A percentile compares a stretch with the other conserved stretches of the same genome.
Evolutionary conservation across 768 basidiomycete genomes (phyloP).

Genomic region (Boletus insuetus): DNA sequence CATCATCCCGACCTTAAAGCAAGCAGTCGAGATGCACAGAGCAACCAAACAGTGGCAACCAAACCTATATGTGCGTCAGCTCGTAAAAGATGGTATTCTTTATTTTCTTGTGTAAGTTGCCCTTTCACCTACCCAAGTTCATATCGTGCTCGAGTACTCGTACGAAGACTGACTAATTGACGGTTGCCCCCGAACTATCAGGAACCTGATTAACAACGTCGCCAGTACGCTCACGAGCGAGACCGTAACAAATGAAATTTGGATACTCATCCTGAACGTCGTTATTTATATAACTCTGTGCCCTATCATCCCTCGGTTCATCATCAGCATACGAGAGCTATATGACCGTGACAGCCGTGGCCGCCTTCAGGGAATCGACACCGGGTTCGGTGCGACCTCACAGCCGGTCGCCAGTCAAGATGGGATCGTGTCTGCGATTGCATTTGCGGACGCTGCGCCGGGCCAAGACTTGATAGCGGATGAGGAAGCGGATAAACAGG

Average conservation of each 20-base stretch:
- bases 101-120: not conserved
- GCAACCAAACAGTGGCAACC: conserved; percentile 10
- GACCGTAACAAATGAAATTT: fast-evolving
- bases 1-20: not conserved
- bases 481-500: too few species aligned
- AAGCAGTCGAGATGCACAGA: conserved; percentile 1
- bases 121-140: not conserved
- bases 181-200: not conserved
- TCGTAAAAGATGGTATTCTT: not conserved
- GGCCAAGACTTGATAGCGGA: not conserved
- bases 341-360: not conserved
- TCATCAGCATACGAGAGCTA: conserved; percentile 6
- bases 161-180: not conserved
- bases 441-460: not conserved
- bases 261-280: not conserved
- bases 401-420: not conserved
- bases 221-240: not conserved
- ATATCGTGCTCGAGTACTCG: too few species aligned
- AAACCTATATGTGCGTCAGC: not conserved
- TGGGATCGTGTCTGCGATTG: not conserved
- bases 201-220: not conserved
- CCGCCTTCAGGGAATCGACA: not conserved
- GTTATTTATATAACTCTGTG: not conserved
- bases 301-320: conserved; percentile 5
- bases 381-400: not conserved